Conservation (phyloP, 148 eudicot species). For the Silene uniflora region DNA sequence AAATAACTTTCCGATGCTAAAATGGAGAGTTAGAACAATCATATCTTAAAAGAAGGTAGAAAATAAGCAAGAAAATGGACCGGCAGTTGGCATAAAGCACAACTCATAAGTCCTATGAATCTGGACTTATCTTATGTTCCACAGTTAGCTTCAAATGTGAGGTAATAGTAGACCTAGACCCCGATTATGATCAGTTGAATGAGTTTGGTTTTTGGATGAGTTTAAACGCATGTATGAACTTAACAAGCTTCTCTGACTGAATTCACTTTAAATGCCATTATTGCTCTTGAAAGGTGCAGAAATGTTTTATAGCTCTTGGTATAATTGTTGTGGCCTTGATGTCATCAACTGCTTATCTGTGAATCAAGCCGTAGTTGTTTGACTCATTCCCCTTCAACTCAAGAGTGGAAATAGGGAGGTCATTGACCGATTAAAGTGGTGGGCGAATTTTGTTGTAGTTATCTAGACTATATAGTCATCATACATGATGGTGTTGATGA, state of each 20-base stretch:
- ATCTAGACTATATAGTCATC: too few relatives aligned
- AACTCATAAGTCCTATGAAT: too few relatives aligned
- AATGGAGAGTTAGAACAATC: too few relatives aligned
- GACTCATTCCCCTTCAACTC: neutral
- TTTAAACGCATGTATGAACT: neutral
- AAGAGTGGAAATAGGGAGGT: neutral
- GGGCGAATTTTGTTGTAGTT: neutral
- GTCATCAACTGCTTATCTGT: neutral
- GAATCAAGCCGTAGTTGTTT: neutral
- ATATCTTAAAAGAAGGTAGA: too few relatives aligned
- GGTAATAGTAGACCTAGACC: neutral
- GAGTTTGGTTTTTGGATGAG: neutral
- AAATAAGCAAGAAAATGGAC: too few relatives aligned
- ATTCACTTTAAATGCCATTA: neutral
- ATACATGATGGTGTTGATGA: too few relatives aligned
- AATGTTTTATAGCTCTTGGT: neutral
- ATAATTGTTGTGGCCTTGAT: neutral
- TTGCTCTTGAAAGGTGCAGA: neutral
- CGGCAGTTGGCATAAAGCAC: too few relatives aligned
- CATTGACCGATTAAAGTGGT: neutral
- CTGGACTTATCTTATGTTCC: neutral
- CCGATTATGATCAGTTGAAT: too few relatives aligned
- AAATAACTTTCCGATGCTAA: too few relatives aligned
- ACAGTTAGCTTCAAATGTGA: neutral
- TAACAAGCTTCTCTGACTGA: neutral